Evolutionary conservation across 441 rosid genomes (phyloP), one percentile per base, ranked within the genome.

Genomic region (Populus hybrid): DNA sequence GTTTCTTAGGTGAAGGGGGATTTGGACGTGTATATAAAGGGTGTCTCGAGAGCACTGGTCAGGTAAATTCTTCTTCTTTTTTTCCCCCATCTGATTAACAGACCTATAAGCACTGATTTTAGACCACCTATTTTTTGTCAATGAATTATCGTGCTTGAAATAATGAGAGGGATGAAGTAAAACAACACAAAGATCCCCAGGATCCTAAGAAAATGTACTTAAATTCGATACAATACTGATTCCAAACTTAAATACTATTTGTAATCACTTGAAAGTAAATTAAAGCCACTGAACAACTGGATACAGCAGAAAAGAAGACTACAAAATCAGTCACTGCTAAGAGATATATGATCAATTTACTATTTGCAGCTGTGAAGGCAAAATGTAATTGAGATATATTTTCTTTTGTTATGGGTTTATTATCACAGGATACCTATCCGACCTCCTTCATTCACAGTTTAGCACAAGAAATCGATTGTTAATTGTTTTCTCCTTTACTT

Each of bases 21-120:
- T 96, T 96, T 40, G 99, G 99, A 10, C 98, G 88, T 75, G 99
- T 96, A 23, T 93, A 95, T 85, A 95, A 90, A 81, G 99, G 99
- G 30, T 82, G 71, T 67, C 97, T 96, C 24, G 97, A 92, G 82
- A 91, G 86, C 88, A 90, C 98, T 32, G 94, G 94, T 80, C 99
- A 96, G 98, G 99, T 96, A 85, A 76, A 72, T 69, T 63, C 34
- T 76, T 32, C 36, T 3, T 23, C 23, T 69, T 63, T 9, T 1
- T 28, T 8, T 35, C 72, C 10, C 28, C 72, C 6, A 50, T 35
- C 14, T 46, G 68, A 28, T 73, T 46, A 35, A 24, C 11, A n/a
- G 34, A 36, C 18, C 32, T 16, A 35, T 8, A 16, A 50, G 34
- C 24, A 26, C 4, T 26, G 74, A 21, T 61, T 28, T 20, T 69